Conservation (phyloP, 352 stramenopile genomes). For the Lagenidium giganteum region DNA sequence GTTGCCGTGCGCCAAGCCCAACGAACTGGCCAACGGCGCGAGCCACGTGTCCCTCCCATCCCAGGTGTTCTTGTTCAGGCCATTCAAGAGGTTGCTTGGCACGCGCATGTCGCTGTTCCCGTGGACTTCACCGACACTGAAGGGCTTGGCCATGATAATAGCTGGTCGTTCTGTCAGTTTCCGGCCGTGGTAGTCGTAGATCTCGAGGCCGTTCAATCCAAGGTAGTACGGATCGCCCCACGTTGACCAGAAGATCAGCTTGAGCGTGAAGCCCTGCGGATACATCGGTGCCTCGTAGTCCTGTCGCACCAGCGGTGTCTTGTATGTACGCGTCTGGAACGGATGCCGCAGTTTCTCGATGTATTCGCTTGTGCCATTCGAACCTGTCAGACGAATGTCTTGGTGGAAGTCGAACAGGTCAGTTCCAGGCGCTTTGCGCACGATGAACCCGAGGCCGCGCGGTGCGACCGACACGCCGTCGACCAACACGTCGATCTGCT, state of each 20-base stretch:
- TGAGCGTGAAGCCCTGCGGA: conserved; percentile 82
- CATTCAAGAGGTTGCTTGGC: conserved; percentile 59
- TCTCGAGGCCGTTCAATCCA: conserved; percentile 73
- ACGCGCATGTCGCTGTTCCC: conserved; percentile 36
- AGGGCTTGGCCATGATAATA: conserved; percentile 45
- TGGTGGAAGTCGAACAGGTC: conserved; percentile 73
- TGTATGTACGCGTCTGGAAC: conserved; percentile 41
- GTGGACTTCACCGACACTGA: conserved; percentile 48
- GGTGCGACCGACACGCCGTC: conserved; percentile 52
- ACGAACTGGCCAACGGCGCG: conserved; percentile 60
- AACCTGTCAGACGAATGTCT: conserved; percentile 27
- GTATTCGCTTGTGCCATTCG: conserved; percentile 19
- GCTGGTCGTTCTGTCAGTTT: conserved; percentile 26
- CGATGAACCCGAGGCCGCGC: conserved; percentile 41
- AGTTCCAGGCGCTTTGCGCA: conserved; percentile 78
- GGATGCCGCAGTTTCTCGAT: conserved; percentile 34
- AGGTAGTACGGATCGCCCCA: conserved; percentile 86
- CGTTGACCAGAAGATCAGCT: conserved; percentile 74
- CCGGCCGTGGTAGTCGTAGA: conserved; percentile 58
- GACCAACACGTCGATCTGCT: conserved; percentile 44
- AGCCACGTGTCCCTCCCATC: conserved; percentile 71
- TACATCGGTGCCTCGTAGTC: conserved; percentile 84
- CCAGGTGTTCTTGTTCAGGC: conserved; percentile 70
- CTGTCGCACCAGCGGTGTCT: conserved; percentile 71
- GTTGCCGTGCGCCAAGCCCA: conserved; percentile 51